Conservation (phyloP, 2,329 filamentous ascomycete species). For the Calonectria hongkongensis region DNA sequence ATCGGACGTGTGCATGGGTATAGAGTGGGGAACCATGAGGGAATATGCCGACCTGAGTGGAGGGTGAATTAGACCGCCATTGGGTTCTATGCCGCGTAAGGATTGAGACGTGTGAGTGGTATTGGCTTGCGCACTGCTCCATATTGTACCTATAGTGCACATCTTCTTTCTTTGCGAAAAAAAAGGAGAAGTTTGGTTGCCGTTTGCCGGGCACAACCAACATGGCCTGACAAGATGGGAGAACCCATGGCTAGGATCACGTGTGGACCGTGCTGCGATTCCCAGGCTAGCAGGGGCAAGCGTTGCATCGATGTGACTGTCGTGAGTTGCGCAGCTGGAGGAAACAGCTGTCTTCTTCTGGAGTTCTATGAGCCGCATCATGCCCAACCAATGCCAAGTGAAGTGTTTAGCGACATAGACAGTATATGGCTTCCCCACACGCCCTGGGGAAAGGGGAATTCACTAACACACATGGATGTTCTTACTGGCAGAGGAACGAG, state of each 20-base stretch:
- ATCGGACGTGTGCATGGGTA: not conserved
- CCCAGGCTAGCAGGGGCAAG: not conserved
- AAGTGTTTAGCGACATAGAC: not conserved
- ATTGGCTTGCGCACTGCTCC: not conserved
- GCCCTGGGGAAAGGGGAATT: not conserved
- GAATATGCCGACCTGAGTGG: not conserved
- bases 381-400: not conserved
- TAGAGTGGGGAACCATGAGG: constrained; percentile 5
- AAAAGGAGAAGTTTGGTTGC: not conserved
- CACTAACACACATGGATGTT: not conserved
- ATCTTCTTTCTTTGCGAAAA: not conserved
- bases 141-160: not conserved
- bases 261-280: constrained; percentile 9
- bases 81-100: not conserved
- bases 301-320: not conserved
- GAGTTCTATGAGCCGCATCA: not conserved
- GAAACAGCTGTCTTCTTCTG: not conserved
- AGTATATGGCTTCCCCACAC: not conserved
- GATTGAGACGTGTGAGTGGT: not conserved
- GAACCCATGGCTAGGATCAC: not conserved
- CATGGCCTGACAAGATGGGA: constrained; percentile 4
- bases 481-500: not conserved
- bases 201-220: not conserved
- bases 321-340: not conserved
- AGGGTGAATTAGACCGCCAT: not conserved